Base-by-base conservation (phyloP, 2,329 filamentous ascomycete species). In the Penicillium sp. region DNA sequence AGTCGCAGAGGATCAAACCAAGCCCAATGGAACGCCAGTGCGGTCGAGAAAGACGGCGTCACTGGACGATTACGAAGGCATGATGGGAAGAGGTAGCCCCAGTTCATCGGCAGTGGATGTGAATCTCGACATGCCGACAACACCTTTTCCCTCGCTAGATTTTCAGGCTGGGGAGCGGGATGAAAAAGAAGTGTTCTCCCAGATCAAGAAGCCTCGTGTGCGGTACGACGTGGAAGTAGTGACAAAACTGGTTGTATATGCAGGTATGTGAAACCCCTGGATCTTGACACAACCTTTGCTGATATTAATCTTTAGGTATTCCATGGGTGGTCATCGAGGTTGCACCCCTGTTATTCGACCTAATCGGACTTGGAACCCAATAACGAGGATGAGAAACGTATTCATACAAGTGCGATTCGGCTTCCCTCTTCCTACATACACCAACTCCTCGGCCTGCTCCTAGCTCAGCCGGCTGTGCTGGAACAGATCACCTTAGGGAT, bases 211-310 rank as follows among this genome's bases (percentile, higher is more conserved):
- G 70, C 89, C 93, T 43, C 82, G 93, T 58, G 90, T 96, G 52
- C 78, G 90, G 60, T 98, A 97, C 64, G 93, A 98, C 70, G 91
- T 97, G n/a, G 93, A 98, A 69, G 91, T 98, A 34, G 86, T 98
- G 33, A 97, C 93, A 5, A 97, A 96, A 72, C 71, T 98, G 53
- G 86, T 98, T 61, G 88, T 98, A 22, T 98, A 98, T 72, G 80
- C 85, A 52, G 93, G 91, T 88, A 72, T 69, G 82, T 43, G 15
- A 22, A 29, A 6, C 9, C n/a, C 43, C 17, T 48, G 17, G 43
- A 24, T 32, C 35, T 42, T 49, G 47, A 45, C 41, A 37, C 8
- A 6, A 40, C 13, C 40, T 52, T 34, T 22, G 17, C 51, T 57
- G 32, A 57, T 43, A 12, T 17, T 17, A 13, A 28, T 24, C 2